Evolutionary conservation across 2,329 filamentous ascomycete genomes (phyloP), one percentile per base, ranked within the genome.

Genomic region (Fusarium tricinctum): DNA sequence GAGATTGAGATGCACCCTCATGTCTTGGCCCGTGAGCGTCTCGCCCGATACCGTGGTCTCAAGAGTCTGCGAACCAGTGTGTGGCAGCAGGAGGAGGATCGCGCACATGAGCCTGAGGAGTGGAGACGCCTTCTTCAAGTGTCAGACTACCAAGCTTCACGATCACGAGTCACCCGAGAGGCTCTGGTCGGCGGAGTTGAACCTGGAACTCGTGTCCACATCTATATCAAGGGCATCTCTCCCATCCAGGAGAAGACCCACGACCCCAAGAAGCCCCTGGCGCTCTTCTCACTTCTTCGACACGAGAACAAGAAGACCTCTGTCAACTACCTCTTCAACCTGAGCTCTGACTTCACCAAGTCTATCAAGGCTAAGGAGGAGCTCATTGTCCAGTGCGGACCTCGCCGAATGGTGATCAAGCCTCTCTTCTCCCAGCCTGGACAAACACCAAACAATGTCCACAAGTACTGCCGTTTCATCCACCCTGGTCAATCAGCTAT

Each of bases 301-400:
- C 96, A 99, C 78, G 96, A 99, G 82, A 92, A 98, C 81, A 99
- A 99, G 85, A 91, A 91, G 74, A 93, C 94, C 15, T 90, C 91
- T 5, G 85, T 97, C 78, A 97, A 99, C 82, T 91, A 95, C 77
- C 93, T 94, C 77, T 89, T 99, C 77, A 93, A 92, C 47, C 87
- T 98, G 42, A 93, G 88, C 81, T 91, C 92, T 1, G 92, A 94
- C 71, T 88, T 92, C 71, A 82, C 90, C 62, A 84, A 84, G 56
- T 92, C 95, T 0, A 86, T 99, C 77, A 96, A 94, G 81, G 90
- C 94, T 28, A 99, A 99, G 84, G 92, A 96, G 73, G 92, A 97
- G 77, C 83, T 99, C 64, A 90, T 99, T 64, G 86, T 97, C 56
- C 96, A 98, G 80, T 97, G 92, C 76, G 96, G 96, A 22, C 90